These are phyloP conservation scores for Blastomyces gilchristii DNA, from an alignment of 2,329 filamentous ascomycete genomes.

Conservation along the genomic window DNA sequence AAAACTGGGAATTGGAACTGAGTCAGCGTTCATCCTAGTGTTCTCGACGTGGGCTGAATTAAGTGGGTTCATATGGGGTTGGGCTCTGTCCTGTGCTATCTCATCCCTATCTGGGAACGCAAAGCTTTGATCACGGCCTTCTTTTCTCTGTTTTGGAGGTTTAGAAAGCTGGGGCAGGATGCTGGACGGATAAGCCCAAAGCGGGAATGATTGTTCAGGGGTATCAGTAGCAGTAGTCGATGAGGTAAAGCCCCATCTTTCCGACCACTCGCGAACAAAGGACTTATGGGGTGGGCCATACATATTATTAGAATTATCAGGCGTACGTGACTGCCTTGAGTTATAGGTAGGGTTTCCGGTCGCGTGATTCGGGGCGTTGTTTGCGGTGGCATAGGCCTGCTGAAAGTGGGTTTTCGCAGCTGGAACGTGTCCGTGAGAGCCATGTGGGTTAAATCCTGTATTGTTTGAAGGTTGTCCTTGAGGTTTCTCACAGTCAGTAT, in stretches of 20 bases:
- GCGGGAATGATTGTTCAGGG: conserved; percentile 16
- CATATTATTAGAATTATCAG: conserved; percentile 13
- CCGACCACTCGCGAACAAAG: conserved; percentile 13
- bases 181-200: conserved; percentile 21
- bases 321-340: background rate
- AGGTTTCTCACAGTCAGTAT: conserved; percentile 21
- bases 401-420: background rate
- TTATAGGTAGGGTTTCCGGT: background rate
- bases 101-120: background rate
- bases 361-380: background rate
- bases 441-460: conserved; percentile 2
- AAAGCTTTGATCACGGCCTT: background rate
- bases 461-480: conserved; percentile 27
- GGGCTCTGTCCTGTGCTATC: background rate
- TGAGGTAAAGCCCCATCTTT: conserved; percentile 15
- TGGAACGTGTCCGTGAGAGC: background rate
- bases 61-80: background rate
- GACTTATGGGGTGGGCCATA: conserved; percentile 15
- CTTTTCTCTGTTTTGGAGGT: background rate
- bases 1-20: conserved; percentile 8
- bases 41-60: background rate
- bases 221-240: conserved; percentile 6
- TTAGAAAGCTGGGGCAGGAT: conserved; percentile 19
- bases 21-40: conserved; percentile 6
- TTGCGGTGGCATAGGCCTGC: background rate